Evolutionary conservation across 2,329 filamentous ascomycete genomes (phyloP).

Genomic region (Colletotrichum kahawae): DNA sequence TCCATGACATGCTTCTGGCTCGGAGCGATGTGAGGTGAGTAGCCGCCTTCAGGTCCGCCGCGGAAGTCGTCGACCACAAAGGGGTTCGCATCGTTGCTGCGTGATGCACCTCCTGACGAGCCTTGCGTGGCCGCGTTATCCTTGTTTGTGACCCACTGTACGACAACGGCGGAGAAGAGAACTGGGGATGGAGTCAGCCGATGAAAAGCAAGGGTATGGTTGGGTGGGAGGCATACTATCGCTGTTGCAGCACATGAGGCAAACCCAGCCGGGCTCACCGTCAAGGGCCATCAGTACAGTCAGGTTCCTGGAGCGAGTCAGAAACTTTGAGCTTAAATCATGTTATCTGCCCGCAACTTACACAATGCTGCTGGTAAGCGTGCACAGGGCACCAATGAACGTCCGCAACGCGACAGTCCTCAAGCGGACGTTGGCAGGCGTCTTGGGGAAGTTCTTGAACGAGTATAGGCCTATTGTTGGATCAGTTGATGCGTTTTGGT

Average conservation of each 20-base stretch:
- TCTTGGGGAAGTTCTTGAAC: constrained; percentile 52
- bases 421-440: constrained; percentile 45
- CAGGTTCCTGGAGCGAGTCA: constrained; percentile 52
- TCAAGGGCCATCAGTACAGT: constrained; percentile 61
- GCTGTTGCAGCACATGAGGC: constrained; percentile 68
- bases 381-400: constrained; percentile 63
- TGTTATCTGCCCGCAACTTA: constrained; percentile 36
- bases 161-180: constrained; percentile 63
- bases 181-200: constrained; percentile 40
- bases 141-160: constrained; percentile 63
- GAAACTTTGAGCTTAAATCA: background rate
- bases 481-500: background rate
- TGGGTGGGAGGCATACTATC: constrained; percentile 51
- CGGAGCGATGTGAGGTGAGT: constrained; percentile 19
- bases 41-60: background rate
- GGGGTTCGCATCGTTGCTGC: background rate
- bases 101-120: background rate
- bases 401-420: constrained; percentile 61
- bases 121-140: constrained; percentile 41
- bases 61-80: constrained; percentile 1
- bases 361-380: constrained; percentile 62
- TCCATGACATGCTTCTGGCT: constrained; percentile 29
- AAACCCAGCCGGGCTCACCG: constrained; percentile 69
- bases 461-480: constrained; percentile 54
- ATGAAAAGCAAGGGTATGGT: background rate